Base-by-base conservation (phyloP, 2,329 filamentous ascomycete genomes). In the Podosphaera xanthii region DNA sequence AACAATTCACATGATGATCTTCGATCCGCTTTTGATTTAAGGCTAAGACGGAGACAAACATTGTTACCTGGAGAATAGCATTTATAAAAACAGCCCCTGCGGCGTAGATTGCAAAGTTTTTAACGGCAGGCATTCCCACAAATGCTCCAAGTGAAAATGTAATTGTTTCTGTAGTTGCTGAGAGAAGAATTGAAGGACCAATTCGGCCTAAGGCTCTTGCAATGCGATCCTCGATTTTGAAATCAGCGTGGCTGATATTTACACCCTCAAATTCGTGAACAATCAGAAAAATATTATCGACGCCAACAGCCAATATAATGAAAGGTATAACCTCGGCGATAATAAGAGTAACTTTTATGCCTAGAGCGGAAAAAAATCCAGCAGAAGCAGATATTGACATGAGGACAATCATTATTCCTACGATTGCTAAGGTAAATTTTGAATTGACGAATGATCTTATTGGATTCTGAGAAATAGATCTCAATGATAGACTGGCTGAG, bases 261-360 rank as follows among this genome's bases (percentile, higher is more conserved):
- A 96, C 86, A 36, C 92, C 80, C 69, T 98, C 92, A 61, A 98
- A 94, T 71, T 98, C 92, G 71, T 98, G 92, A 0, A 98, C 92
- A 61, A 98, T 95, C 59, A 98, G 75, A 73, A 98, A 98, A 66
- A 98, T 97, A 68, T 98, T 98, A 76, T 98, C 92, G 2, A 98
- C 94, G 53, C 92, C 92, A 35, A 98, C 90, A 10, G 92, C 92
- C 30, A 98, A 75, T 8, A 98, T 91, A 63, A 98, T 83, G 71
- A 98, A 98, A 0, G 92, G 92, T 63, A 98, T 98, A 62, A 98
- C 92, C 69, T 98, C 92, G 3, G 94, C 91, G 62, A 98, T 98
- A 67, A 98, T 98, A 64, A 98, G 75, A 0, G 92, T 98, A 12
- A 91, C 92, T 72, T 94, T 96, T 67, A 98, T 80, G 0, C 90